Base-by-base conservation (phyloP, 2,329 filamentous ascomycete genomes). In the Ceratocystis harringtonii region DNA sequence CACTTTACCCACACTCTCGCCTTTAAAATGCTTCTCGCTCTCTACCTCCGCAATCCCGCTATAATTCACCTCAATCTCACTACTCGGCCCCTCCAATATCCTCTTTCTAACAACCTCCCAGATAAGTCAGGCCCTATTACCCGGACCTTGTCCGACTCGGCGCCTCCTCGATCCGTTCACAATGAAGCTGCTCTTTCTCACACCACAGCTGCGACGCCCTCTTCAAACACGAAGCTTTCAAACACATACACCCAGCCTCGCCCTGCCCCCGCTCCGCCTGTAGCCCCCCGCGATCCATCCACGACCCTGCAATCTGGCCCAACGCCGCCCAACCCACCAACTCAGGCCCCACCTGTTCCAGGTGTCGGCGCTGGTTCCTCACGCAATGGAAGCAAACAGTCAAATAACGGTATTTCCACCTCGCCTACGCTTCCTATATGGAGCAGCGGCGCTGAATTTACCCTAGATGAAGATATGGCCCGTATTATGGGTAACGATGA, bases 391-490 rank as follows among this genome's bases (percentile, higher is more conserved):
- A 62, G 64, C 30, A 62, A 61, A 36, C 65, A 67, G 62, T 58
- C 60, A 32, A 64, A 32, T 55, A 67, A 67, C 55, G 61, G 65
- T 67, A 67, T 64, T 62, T 62, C 62, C 65, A 74, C 75, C 48
- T 89, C 87, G 8, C 85, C 87, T 8, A 85, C 85, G 70, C 77
- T 90, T 68, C 84, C 87, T 69, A 81, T 86, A 71, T 89, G 83
- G 83, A 95, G 88, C 74, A 81, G 83, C 55, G 90, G 89, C 63
- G 90, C 86, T 65, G 91, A 95, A 69, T 94, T 96, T 72, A 94
- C 88, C 67, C 85, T 96, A 86, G 92, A 97, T 69, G 92, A 96
- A 74, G 94, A 97, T 72, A 90, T 96, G 84, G 88, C 89, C 64
- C 87, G 92, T 66, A 92, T 96, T 66, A 79, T 96, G 67, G 88